Evolutionary conservation across 2,329 filamentous ascomycete genomes (phyloP).

Genomic region (Aspergillus sp.): DNA sequence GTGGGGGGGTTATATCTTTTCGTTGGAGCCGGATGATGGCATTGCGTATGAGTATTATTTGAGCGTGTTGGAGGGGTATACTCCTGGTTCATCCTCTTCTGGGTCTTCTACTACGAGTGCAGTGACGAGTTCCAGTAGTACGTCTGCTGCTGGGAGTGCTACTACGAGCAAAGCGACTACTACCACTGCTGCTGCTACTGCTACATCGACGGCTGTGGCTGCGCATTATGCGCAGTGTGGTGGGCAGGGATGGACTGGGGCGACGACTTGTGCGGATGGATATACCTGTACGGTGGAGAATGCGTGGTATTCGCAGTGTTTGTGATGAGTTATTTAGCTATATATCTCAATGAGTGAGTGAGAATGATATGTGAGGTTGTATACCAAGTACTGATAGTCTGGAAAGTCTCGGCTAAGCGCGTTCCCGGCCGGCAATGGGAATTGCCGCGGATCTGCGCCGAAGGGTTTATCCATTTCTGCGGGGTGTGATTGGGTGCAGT

Average conservation of each 20-base stretch:
- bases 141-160: neutral
- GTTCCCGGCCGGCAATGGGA: neutral
- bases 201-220: neutral
- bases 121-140: neutral
- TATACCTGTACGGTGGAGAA: conserved; percentile 16
- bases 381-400: no score
- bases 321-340: neutral
- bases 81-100: conserved; percentile 15
- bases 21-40: conserved; percentile 53
- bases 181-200: conserved; percentile 6
- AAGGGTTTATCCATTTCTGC: neutral
- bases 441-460: neutral
- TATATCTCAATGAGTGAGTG: neutral
- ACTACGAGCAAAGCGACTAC: conserved; percentile 11
- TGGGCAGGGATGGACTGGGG: conserved; percentile 11
- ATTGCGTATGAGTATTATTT: conserved; percentile 43
- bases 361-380: neutral
- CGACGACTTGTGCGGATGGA: conserved; percentile 7
- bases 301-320: conserved; percentile 17
- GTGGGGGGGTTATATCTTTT: conserved; percentile 52
- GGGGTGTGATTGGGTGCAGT: no score
- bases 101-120: neutral
- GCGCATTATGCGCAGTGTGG: conserved; percentile 30
- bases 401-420: neutral
- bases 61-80: conserved; percentile 31